Conservation (phyloP, 106 monocot species). For the Cymbidium sinense region DNA sequence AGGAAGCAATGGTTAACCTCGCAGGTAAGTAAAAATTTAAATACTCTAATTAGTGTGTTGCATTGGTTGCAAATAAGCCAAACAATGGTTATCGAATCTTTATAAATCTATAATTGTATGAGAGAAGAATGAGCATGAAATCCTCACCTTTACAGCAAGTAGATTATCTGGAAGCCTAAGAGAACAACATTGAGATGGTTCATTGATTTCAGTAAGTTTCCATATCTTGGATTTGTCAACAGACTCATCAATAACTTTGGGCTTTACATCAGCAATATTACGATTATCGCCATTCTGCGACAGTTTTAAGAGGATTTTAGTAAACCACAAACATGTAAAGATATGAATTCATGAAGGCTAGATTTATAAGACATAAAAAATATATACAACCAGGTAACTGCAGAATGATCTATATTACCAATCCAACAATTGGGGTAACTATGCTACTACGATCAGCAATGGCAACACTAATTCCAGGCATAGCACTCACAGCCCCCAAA, state of each 20-base stretch:
- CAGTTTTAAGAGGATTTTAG: background rate
- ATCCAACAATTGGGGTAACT: conserved; percentile 20
- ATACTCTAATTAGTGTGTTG: background rate
- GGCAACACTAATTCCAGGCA: conserved; percentile 28
- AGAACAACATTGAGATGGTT: conserved; percentile 42
- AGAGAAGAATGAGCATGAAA: conserved; percentile 1
- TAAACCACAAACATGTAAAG: conserved; percentile 2
- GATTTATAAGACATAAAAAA: background rate
- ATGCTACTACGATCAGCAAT: conserved; percentile 26
- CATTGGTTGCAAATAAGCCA: background rate
- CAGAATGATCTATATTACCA: conserved; percentile 16
- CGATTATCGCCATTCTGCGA: conserved; percentile 41
- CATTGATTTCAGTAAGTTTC: conserved; percentile 44
- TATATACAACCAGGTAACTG: background rate
- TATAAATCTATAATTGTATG: background rate
- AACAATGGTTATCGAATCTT: background rate
- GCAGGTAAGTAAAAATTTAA: background rate
- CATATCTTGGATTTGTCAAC: conserved; percentile 32
- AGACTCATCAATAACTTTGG: conserved; percentile 36
- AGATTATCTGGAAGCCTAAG: conserved; percentile 41
- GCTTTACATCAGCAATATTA: conserved; percentile 31
- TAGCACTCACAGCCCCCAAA: conserved; percentile 22
- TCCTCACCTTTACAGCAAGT: conserved; percentile 31
- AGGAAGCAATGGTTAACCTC: background rate
- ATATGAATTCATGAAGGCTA: background rate